Evolutionary conservation across 345 rosid species (phyloP).

Genomic region (Ailanthus altissimus): DNA sequence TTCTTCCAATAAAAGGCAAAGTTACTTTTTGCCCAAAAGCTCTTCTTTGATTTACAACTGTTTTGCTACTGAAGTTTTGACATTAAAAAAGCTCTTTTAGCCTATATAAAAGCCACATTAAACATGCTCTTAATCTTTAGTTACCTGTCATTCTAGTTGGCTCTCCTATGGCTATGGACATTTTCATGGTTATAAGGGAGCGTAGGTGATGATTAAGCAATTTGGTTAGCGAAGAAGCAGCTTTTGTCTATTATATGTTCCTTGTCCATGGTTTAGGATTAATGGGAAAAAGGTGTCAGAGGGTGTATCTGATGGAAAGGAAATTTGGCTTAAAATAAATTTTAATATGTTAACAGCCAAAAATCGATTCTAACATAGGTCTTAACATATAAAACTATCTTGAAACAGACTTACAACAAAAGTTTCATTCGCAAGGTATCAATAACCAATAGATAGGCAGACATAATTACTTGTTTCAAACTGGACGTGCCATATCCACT

Average conservation of each 20-base stretch:
- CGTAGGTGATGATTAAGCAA: neutral
- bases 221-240: neutral
- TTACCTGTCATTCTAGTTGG: neutral
- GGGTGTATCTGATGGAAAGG: neutral
- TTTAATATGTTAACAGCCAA: neutral
- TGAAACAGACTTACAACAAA: neutral
- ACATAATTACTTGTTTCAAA: conserved; percentile 74
- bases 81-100: no score
- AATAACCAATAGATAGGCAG: conserved; percentile 4
- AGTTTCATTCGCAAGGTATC: neutral
- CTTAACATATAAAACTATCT: neutral
- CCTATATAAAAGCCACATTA: no score
- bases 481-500: conserved; percentile 87
- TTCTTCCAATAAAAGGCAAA: no score
- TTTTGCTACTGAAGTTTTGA: no score
- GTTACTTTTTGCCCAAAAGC: no score
- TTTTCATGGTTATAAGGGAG: neutral
- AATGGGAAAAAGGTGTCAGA: neutral
- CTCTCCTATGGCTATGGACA: neutral
- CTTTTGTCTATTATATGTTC: neutral
- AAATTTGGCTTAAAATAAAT: neutral
- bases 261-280: neutral
- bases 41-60: no score
- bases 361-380: neutral
- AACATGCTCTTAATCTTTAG: neutral